A percentile compares a stretch with the other conserved stretches of the same genome.
Evolutionary conservation across 441 rosid species (phyloP).

Genomic region (Pelargonium myrrhifolium): DNA sequence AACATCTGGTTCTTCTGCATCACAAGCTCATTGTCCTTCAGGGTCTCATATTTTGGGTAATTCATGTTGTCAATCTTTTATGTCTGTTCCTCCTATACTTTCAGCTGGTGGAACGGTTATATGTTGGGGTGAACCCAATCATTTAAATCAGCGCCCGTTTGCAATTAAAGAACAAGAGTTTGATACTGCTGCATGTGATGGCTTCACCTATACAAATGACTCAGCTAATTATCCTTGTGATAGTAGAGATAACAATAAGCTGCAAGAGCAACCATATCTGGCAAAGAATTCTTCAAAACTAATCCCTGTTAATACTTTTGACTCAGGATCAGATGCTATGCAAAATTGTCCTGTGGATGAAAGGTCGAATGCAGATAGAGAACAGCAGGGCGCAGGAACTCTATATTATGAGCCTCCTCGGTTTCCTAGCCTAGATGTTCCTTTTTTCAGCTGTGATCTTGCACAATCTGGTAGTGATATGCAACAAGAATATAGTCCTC

Average conservation of each 20-base stretch:
- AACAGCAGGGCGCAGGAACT: constrained; percentile 52
- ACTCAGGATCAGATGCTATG: constrained; percentile 34
- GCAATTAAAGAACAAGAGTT: constrained; percentile 42
- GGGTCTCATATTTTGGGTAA: constrained; percentile 32
- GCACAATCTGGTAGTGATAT: constrained; percentile 63
- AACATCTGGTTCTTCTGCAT: constrained; percentile 26
- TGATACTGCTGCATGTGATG: constrained; percentile 27
- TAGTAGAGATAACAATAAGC: constrained; percentile 21
- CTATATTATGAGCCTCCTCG: constrained; percentile 97
- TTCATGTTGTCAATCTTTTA: constrained; percentile 37
- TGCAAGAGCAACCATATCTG: constrained; percentile 43
- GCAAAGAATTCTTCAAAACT: constrained; percentile 47
- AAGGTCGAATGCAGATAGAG: constrained; percentile 26
- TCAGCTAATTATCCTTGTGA: constrained; percentile 37
- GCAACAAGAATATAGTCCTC: constrained; percentile 93
- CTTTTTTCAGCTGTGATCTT: constrained; percentile 95
- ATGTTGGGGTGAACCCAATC: constrained; percentile 35
- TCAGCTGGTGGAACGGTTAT: constrained; percentile 27
- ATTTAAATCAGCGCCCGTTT: constrained; percentile 32
- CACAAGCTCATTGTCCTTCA: constrained; percentile 36
- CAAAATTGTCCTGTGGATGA: constrained; percentile 36
- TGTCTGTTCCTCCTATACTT: constrained; percentile 32
- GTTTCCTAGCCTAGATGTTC: constrained; percentile 85
- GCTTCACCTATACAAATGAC: constrained; percentile 40
- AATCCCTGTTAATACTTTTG: constrained; percentile 49